A percentile compares a stretch with the other conserved stretches of the same genome.
Evolutionary conservation across 2,329 filamentous ascomycete species (phyloP).

Genomic region (Knufia petricola): DNA sequence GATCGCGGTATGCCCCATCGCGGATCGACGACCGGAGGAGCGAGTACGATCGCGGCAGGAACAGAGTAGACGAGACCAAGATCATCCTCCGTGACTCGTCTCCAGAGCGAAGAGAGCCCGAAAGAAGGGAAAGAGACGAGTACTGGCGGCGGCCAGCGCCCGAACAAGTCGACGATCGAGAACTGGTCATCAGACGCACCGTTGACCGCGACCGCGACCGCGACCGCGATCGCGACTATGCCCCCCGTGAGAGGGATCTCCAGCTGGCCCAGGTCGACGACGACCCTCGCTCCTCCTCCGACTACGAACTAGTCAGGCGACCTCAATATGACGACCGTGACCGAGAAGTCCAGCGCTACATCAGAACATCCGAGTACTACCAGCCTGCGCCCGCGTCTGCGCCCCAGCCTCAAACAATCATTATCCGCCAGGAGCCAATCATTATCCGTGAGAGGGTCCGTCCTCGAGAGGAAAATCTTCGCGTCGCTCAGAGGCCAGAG

Average conservation of each 20-base stretch:
- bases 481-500: slow-evolving; percentile 50
- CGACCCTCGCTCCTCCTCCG: slow-evolving; percentile 35
- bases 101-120: slow-evolving; percentile 2
- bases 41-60: not conserved
- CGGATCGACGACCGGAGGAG: not conserved
- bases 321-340: slow-evolving; percentile 26
- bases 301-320: slow-evolving; percentile 33
- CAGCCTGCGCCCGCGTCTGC: slow-evolving; percentile 38
- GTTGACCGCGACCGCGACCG: too few relatives aligned
- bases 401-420: slow-evolving; percentile 34
- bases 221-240: too few relatives aligned
- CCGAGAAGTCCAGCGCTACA: slow-evolving; percentile 40
- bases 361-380: slow-evolving; percentile 45
- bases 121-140: too few relatives aligned
- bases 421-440: slow-evolving; percentile 47
- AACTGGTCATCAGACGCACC: slow-evolving; percentile 37
- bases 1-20: slow-evolving; percentile 10
- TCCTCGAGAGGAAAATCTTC: slow-evolving; percentile 47
- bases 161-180: slow-evolving; percentile 28
- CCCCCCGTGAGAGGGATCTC: slow-evolving; percentile 35
- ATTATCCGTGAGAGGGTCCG: slow-evolving; percentile 41
- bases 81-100: slow-evolving; percentile 26
- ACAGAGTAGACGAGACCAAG: slow-evolving; percentile 27
- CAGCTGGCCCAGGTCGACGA: slow-evolving; percentile 23
- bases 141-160: slow-evolving; percentile 3